phyloP scores from a whole-genome alignment of 2,329 filamentous ascomycete species.

The Pseudogymnoascus sp. region DNA sequence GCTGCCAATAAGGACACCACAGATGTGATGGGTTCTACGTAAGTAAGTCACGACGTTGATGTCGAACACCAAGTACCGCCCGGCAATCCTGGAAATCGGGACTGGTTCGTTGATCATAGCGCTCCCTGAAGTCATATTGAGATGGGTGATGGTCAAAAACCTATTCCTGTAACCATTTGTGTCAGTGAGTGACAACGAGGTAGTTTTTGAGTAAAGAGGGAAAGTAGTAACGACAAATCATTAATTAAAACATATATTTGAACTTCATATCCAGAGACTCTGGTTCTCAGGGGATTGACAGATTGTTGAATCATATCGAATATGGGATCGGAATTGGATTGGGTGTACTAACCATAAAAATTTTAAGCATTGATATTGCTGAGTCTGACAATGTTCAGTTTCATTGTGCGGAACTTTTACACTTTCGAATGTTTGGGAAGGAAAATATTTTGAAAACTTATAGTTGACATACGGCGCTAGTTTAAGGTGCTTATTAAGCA shows the following conservation, averaged over 20 bases:
- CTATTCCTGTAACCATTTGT: neutral
- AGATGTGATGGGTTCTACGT: constrained; percentile 74
- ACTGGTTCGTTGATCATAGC: constrained; percentile 45
- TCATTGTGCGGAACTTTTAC: neutral
- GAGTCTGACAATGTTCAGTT: neutral
- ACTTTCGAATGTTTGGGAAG: neutral
- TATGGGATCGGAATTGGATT: neutral
- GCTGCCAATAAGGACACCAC: constrained; percentile 77
- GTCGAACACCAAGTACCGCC: constrained; percentile 85
- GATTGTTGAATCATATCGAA: constrained; percentile 63
- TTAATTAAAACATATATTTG: constrained; percentile 45
- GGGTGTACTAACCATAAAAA: constrained; percentile 14
- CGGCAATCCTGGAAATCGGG: constrained; percentile 72
- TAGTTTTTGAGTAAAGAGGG: constrained; percentile 7
- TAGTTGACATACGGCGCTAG: constrained; percentile 2
- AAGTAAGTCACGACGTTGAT: constrained; percentile 70
- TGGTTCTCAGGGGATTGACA: constrained; percentile 74
- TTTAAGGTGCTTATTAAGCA: constrained; percentile 5
- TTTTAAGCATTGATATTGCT: neutral
- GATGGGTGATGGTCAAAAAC: neutral
- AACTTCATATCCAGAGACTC: constrained; percentile 37
- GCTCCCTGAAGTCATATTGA: constrained; percentile 16
- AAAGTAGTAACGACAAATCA: constrained; percentile 32
- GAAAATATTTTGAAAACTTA: constrained; percentile 5
- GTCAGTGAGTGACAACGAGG: constrained; percentile 11